Percentiles rank a stretch among this genome's conserved stretches.
Evolutionary conservation across 768 basidiomycete species (phyloP).

Genomic region (Auriscalpium orientale): DNA sequence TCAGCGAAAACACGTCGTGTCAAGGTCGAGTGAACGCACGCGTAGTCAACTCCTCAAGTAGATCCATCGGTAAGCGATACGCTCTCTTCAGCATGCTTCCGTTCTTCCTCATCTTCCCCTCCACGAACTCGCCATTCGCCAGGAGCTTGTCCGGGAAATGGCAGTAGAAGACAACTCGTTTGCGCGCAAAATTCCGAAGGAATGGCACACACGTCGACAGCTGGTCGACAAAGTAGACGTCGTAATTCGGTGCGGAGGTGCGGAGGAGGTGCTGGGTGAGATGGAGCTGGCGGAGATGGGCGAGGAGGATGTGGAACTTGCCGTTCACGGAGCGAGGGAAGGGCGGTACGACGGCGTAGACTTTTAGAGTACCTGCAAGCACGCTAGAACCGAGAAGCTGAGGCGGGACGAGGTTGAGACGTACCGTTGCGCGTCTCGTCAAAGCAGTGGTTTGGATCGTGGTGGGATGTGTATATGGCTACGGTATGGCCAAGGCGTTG

Average conservation of each 20-base stretch:
- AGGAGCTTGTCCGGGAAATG: conserved; percentile 97
- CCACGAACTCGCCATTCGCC: conserved; percentile 58
- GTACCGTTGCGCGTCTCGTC: conserved; percentile 89
- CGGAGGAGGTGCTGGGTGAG: conserved; percentile 60
- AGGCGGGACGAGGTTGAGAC: conserved; percentile 12
- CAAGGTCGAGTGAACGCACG: conserved; percentile 37
- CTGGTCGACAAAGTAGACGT: conserved; percentile 93
- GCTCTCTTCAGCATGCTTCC: conserved; percentile 54
- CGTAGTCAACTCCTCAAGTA: conserved; percentile 84
- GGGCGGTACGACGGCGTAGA: conserved; percentile 64
- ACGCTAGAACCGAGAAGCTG: background rate
- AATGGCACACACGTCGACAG: conserved; percentile 88
- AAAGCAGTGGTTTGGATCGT: conserved; percentile 82
- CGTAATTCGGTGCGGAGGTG: conserved; percentile 44
- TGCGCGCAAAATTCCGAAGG: conserved; percentile 54
- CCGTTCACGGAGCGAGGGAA: conserved; percentile 77
- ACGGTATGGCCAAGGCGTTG: conserved; percentile 80
- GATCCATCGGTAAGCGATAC: conserved; percentile 87
- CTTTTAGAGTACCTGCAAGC: conserved; percentile 63
- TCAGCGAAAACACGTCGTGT: background rate
- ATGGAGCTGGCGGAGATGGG: conserved; percentile 84
- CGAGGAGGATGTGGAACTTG: conserved; percentile 82
- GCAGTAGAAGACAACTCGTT: conserved; percentile 93
- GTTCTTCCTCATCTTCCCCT: conserved; percentile 38
- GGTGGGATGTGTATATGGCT: conserved; percentile 89